These are phyloP conservation scores for Suillus subaureus DNA, from an alignment of 768 basidiomycete genomes.

Conservation along the genomic window DNA sequence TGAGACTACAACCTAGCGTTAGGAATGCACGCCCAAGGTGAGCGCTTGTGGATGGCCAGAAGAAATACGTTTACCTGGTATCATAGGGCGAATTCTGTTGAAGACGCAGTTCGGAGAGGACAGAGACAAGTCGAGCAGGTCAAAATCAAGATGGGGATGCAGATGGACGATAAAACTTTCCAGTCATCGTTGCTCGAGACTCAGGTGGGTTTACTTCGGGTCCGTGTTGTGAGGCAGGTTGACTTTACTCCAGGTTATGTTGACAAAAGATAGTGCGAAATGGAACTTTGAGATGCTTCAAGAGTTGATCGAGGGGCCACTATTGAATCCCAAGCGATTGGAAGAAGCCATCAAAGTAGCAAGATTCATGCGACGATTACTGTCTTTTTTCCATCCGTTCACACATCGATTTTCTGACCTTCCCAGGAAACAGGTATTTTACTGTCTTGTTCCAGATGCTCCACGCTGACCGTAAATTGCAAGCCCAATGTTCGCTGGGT, in stretches of 20 bases:
- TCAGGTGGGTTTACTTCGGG: constrained; percentile 51
- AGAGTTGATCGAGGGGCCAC: constrained; percentile 89
- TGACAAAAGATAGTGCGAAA: constrained; percentile 84
- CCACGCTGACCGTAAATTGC: constrained; percentile 2
- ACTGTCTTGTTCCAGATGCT: constrained; percentile 10
- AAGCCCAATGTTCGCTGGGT: constrained; percentile 88
- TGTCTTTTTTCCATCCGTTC: constrained; percentile 93
- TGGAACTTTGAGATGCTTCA: constrained; percentile 93
- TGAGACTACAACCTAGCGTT: constrained; percentile 62
- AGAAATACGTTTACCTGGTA: background rate
- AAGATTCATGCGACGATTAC: constrained; percentile 86
- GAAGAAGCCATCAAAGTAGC: constrained; percentile 94
- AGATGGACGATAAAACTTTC: constrained; percentile 95
- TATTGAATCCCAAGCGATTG: constrained; percentile 87
- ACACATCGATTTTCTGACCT: constrained; percentile 86
- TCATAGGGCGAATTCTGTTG: constrained; percentile 72
- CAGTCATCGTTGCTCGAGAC: constrained; percentile 84
- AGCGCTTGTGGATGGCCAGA: constrained; percentile 14
- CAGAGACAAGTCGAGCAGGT: constrained; percentile 91
- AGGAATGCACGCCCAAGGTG: constrained; percentile 70
- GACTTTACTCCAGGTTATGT: constrained; percentile 61
- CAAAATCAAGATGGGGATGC: constrained; percentile 87
- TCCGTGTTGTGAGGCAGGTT: constrained; percentile 2
- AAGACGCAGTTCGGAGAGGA: constrained; percentile 84
- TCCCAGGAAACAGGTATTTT: constrained; percentile 61